Base-by-base conservation (phyloP, 1,139 yeast genomes). In the Arxiozyma telluris region DNA sequence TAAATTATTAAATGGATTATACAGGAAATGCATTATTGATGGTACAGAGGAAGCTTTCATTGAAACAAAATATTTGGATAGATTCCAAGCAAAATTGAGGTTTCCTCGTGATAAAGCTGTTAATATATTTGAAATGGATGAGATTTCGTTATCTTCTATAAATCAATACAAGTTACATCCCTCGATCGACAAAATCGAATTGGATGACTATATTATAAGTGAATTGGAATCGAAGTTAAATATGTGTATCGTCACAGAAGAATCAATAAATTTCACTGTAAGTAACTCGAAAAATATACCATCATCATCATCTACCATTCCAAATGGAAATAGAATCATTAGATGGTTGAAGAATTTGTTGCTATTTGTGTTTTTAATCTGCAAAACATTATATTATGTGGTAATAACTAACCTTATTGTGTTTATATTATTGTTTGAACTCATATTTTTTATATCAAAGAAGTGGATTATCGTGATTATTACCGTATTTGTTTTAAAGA, bases 11-110 rank as follows among this genome's bases (percentile, higher is more conserved):
- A 54, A 54, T 9, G 62, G 59, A 17, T 39, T 53, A 8, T 62
- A 58, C 48, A 56, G 52, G 22, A 61, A 59, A 54, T 64, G 66
- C 50, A 39, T 57, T 17, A 30, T 62, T 12, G 56, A 56, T 43
- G 64, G 57, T n/a, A 48, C 57, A 20, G 61, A 58, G 41, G 61
- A 59, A 41, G 61, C 59, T 0, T 61, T 55, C 43, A 55, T 63
- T 30, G 58, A 61, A 23, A 51, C 54, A 5, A 53, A 54, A 6
- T 51, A 57, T 30, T 52, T 61, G 20, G 59, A 61, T 41, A 55
- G 54, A 12, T 22, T 47, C 27, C 44, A 51, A 21, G 47, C 53
- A 18, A 44, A 45, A 22, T 49, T 63, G 42, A 46, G 45, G 15
- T 48, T 57, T 41, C 53, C 47, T n/a, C 15, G 41, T n/a, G 56